phyloP scores from a whole-genome alignment of 2,329 filamentous ascomycete genomes.

The Fusarium nygamai region DNA sequence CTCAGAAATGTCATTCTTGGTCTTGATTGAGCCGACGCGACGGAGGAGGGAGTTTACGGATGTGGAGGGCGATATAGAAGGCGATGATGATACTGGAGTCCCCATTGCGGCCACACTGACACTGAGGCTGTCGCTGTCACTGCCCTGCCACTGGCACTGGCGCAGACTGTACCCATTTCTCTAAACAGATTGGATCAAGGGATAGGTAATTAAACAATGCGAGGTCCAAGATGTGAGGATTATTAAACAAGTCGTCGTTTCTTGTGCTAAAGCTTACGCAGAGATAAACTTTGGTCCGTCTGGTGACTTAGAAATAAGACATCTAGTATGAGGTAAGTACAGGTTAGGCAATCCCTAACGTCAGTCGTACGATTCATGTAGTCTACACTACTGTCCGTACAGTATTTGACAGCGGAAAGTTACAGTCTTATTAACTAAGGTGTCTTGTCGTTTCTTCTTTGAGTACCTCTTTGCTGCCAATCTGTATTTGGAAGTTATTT shows the following conservation, averaged over 20 bases:
- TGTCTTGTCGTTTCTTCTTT: conserved; percentile 27
- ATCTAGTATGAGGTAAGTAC: not conserved
- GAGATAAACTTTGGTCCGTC: not conserved
- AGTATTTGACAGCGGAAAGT: not conserved
- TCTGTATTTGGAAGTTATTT: conserved; percentile 77
- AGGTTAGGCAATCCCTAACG: not conserved
- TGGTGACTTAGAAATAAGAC: not conserved
- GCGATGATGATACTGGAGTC: conserved; percentile 12
- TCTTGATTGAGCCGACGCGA: conserved; percentile 20
- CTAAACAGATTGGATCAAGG: not conserved
- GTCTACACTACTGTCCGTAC: not conserved
- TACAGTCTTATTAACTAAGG: conserved; percentile 1
- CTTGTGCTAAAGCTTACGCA: not conserved
- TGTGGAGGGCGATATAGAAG: conserved; percentile 15
- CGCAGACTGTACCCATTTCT: conserved; percentile 1
- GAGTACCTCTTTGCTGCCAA: conserved; percentile 85
- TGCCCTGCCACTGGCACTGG: not conserved
- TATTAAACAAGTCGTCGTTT: not conserved
- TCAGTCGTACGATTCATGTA: not conserved
- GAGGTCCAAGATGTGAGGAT: conserved; percentile 3
- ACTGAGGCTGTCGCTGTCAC: not conserved
- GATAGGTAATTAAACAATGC: not conserved
- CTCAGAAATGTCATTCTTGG: conserved; percentile 16
- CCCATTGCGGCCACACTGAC: conserved; percentile 14
- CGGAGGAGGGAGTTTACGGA: conserved; percentile 28